Conservation (phyloP, 73 alveolate species). For the Paramecium biaurelia region DNA sequence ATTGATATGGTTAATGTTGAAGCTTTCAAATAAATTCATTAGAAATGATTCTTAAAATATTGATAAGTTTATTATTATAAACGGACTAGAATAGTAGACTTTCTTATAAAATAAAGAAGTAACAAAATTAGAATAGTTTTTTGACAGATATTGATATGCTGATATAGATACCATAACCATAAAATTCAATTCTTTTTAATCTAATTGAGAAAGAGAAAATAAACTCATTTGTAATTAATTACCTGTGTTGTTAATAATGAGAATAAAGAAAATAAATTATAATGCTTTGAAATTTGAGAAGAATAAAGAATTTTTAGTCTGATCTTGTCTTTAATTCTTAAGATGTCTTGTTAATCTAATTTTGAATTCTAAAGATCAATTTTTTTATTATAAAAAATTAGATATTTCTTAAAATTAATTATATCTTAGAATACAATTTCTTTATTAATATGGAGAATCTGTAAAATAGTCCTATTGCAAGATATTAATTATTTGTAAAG, state of each 20-base stretch:
- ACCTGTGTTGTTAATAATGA: not conserved
- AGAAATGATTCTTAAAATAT: not conserved
- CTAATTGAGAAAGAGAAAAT: not conserved
- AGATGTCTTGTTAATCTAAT: not conserved
- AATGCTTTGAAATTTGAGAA: not conserved
- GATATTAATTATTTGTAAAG: not conserved
- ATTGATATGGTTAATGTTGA: not conserved
- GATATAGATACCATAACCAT: not conserved
- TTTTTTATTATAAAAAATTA: not conserved
- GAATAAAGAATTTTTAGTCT: not conserved
- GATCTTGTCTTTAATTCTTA: not conserved
- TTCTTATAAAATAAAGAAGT: not conserved
- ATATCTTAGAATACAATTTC: not conserved
- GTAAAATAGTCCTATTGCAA: not conserved
- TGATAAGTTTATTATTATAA: no score
- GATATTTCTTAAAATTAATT: not conserved
- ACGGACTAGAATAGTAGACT: constrained; percentile 8
- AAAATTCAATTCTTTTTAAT: not conserved
- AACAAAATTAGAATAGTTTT: not conserved
- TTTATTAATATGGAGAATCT: not conserved
- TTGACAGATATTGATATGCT: not conserved
- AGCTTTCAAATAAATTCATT: not conserved
- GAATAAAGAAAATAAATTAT: not conserved
- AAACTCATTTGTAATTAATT: not conserved
- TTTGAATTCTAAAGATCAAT: not conserved